phyloP scores from a whole-genome alignment of 31 red algal genomes.

The Pterothamnion heteromorphum region DNA sequence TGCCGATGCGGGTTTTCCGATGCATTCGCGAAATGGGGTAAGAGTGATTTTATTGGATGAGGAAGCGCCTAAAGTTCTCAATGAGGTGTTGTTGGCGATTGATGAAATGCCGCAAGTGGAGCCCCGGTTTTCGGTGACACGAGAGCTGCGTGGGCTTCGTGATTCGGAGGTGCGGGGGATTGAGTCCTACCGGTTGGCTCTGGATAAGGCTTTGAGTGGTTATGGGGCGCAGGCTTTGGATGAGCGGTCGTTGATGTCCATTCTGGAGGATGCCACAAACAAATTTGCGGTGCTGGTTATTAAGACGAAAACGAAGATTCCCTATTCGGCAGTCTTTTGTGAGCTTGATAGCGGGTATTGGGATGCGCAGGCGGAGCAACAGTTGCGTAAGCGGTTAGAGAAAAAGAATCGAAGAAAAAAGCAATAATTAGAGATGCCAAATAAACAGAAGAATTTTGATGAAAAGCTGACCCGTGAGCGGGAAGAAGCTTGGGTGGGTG shows the following conservation, averaged over 20 bases:
- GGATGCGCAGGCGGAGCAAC: background rate
- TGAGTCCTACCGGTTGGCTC: background rate
- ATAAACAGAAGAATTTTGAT: background rate
- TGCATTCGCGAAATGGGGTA: background rate
- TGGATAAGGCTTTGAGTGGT: background rate
- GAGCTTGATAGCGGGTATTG: slow-evolving; percentile 43
- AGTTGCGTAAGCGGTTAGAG: background rate
- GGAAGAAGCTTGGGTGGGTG: background rate
- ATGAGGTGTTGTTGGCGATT: background rate
- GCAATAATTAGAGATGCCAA: too few species aligned
- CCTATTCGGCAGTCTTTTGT: slow-evolving; percentile 6
- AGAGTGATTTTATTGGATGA: background rate
- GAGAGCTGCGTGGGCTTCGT: background rate
- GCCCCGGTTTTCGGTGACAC: background rate
- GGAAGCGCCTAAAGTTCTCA: background rate
- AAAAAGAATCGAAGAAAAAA: too few species aligned
- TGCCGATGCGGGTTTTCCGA: slow-evolving; percentile 13
- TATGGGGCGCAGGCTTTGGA: background rate
- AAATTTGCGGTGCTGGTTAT: slow-evolving; percentile 26
- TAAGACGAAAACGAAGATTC: slow-evolving; percentile 23
- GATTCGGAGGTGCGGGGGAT: background rate
- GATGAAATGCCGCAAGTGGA: background rate
- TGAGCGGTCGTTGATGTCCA: background rate
- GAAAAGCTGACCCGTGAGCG: background rate
- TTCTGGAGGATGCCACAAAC: background rate